phyloP scores from a whole-genome alignment of 23 red algal genomes.

The Gracilaria gracilis region DNA sequence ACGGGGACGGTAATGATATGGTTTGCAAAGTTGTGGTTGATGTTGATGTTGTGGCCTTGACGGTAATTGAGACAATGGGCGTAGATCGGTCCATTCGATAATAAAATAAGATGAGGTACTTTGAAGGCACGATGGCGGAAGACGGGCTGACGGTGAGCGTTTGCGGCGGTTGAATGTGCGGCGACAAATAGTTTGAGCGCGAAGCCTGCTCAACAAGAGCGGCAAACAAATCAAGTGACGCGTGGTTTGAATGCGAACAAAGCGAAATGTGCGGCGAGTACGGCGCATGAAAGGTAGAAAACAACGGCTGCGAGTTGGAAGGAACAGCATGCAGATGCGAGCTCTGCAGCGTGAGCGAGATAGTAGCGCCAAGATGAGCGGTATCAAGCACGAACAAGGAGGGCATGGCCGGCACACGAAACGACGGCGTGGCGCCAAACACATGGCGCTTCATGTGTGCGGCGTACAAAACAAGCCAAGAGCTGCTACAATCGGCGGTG shows the following conservation, averaged over 20 bases:
- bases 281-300: neutral
- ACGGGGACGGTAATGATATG: neutral
- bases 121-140: neutral
- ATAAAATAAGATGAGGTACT: conserved; percentile 24
- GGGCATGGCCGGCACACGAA: conserved; percentile 7
- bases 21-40: neutral
- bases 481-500: neutral
- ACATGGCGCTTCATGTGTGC: neutral
- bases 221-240: neutral
- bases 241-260: neutral
- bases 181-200: neutral
- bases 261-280: neutral
- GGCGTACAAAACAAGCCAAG: conserved; percentile 14
- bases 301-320: neutral
- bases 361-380: neutral
- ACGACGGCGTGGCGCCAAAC: conserved; percentile 19
- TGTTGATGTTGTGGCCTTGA: neutral
- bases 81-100: conserved; percentile 2
- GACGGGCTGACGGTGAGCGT: neutral
- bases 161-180: neutral
- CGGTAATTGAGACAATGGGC: neutral
- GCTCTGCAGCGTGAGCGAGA: neutral
- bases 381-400: conserved; percentile 37
- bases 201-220: neutral
- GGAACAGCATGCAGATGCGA: neutral